Evolutionary conservation across 1,139 yeast genomes (phyloP).

Genomic region (Hyphopichia wangnamkhiaoensis): DNA sequence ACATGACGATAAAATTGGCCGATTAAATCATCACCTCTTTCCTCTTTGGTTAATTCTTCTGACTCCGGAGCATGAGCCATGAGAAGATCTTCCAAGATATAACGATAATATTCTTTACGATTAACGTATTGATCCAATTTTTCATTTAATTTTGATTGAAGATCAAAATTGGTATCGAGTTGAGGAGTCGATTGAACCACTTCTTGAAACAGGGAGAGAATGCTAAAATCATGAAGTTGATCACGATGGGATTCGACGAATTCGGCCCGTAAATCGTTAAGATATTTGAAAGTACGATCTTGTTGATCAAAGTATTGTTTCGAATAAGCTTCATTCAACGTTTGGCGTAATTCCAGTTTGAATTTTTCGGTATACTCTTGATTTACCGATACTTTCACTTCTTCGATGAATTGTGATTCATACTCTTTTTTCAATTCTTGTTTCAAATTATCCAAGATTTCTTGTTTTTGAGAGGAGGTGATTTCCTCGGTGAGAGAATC

Average conservation of each 20-base stretch:
- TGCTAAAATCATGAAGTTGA: slow-evolving; percentile 18
- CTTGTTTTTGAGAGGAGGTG: slow-evolving; percentile 16
- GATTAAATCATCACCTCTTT: slow-evolving; percentile 21
- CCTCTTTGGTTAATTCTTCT: slow-evolving; percentile 20
- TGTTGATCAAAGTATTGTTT: slow-evolving; percentile 18
- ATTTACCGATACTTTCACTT: slow-evolving; percentile 12
- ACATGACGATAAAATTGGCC: slow-evolving; percentile 18
- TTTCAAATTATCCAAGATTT: slow-evolving; percentile 16
- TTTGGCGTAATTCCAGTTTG: slow-evolving; percentile 16
- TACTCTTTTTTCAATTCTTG: slow-evolving; percentile 14
- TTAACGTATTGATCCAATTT: slow-evolving; percentile 15
- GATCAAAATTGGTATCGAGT: slow-evolving; percentile 6
- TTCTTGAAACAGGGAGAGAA: slow-evolving; percentile 18
- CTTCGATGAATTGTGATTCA: slow-evolving; percentile 13
- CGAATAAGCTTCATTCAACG: slow-evolving; percentile 21
- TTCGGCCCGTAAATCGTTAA: slow-evolving; percentile 21
- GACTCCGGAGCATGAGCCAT: slow-evolving; percentile 21
- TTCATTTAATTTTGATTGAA: slow-evolving; percentile 14
- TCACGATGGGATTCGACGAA: slow-evolving; percentile 19
- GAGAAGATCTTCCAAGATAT: slow-evolving; percentile 19
- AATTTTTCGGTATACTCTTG: slow-evolving; percentile 14
- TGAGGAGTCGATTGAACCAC: slow-evolving; percentile 11
- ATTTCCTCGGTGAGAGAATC: slow-evolving; percentile 11
- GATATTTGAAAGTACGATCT: slow-evolving; percentile 18
- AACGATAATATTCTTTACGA: slow-evolving; percentile 13